phyloP scores from a whole-genome alignment of 495 filamentous ascomycete genomes.

The Podospora didyma region DNA sequence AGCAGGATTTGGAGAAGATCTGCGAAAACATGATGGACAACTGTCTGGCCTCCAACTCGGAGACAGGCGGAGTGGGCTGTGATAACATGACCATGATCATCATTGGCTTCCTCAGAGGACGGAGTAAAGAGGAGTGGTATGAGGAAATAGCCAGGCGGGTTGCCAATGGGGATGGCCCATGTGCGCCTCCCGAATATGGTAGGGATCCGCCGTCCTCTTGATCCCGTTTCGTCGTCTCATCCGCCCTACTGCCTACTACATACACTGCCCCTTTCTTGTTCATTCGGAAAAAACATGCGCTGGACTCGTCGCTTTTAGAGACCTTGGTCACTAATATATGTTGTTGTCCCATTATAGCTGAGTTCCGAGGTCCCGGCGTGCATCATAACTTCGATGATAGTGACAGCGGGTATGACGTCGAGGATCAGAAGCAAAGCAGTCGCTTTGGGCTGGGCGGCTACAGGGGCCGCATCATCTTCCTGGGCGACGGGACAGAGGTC shows the following conservation, averaged over 20 bases:
- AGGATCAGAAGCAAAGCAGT: constrained; percentile 52
- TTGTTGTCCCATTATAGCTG: constrained; percentile 55
- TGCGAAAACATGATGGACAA: constrained; percentile 99
- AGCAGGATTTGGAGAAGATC: constrained; percentile 87
- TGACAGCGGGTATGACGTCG: constrained; percentile 86
- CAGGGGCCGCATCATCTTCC: constrained; percentile 81
- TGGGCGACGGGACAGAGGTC: constrained; percentile 91
- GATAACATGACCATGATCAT: constrained; percentile 99
- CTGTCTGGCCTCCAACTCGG: constrained; percentile 92
- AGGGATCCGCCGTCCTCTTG: constrained; percentile 48
- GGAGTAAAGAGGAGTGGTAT: constrained; percentile 97
- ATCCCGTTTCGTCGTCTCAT: constrained; percentile 3
- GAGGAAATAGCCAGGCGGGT: constrained; percentile 90
- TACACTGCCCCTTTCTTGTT: not conserved
- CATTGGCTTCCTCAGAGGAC: constrained; percentile 82
- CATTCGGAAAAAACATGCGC: not conserved
- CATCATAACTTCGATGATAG: constrained; percentile 91
- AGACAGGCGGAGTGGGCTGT: constrained; percentile 96
- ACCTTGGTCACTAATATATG: constrained; percentile 24
- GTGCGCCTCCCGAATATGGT: constrained; percentile 99
- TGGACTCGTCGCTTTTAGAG: not conserved
- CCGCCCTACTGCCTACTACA: not conserved
- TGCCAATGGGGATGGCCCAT: constrained; percentile 94
- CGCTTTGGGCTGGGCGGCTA: constrained; percentile 56
- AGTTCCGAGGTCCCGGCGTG: constrained; percentile 89